Percentiles rank a stretch among this genome's conserved stretches.
phyloP scores from a whole-genome alignment of 805 yeast species.

The Yamadazyma tumulicola region DNA sequence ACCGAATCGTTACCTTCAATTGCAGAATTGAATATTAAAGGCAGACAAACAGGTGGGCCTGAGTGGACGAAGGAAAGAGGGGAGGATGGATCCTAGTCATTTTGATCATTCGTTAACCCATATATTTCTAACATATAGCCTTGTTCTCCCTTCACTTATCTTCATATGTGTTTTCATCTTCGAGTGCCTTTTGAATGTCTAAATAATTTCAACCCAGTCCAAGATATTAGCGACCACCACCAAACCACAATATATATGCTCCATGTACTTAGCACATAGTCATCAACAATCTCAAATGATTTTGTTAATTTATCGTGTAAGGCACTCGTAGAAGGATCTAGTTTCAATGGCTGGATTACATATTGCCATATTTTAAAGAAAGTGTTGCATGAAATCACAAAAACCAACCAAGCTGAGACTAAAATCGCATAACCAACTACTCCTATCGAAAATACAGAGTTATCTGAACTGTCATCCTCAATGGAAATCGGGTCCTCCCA shows the following conservation, averaged over 20 bases:
- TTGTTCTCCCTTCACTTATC: too few relatives aligned
- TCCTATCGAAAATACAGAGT: slow-evolving; percentile 2
- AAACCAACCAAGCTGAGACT: slow-evolving; percentile 28
- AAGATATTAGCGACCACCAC: slow-evolving; percentile 71
- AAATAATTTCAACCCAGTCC: slow-evolving; percentile 80
- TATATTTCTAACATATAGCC: not conserved
- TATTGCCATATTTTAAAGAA: slow-evolving; percentile 34
- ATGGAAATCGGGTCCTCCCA: slow-evolving; percentile 8
- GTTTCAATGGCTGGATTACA: slow-evolving; percentile 29
- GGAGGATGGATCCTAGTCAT: slow-evolving; percentile 46
- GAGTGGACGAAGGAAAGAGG: slow-evolving; percentile 81
- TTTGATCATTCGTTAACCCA: too few relatives aligned
- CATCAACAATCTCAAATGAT: slow-evolving; percentile 23
- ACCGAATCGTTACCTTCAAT: not conserved
- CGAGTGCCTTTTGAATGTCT: slow-evolving; percentile 64
- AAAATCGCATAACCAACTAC: slow-evolving; percentile 29
- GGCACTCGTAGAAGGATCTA: slow-evolving; percentile 4
- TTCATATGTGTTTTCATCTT: slow-evolving; percentile 17
- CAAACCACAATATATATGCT: slow-evolving; percentile 38
- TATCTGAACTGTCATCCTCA: not conserved
- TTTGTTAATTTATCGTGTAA: slow-evolving; percentile 11
- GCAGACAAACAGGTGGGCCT: slow-evolving; percentile 72
- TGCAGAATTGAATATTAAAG: slow-evolving; percentile 20
- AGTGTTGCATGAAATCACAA: slow-evolving; percentile 30
- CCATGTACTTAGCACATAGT: slow-evolving; percentile 33